Percentiles rank a stretch among this genome's conserved stretches.
Conservation (phyloP, 129 eudicot genomes). For the Cynara cardunculus region DNA sequence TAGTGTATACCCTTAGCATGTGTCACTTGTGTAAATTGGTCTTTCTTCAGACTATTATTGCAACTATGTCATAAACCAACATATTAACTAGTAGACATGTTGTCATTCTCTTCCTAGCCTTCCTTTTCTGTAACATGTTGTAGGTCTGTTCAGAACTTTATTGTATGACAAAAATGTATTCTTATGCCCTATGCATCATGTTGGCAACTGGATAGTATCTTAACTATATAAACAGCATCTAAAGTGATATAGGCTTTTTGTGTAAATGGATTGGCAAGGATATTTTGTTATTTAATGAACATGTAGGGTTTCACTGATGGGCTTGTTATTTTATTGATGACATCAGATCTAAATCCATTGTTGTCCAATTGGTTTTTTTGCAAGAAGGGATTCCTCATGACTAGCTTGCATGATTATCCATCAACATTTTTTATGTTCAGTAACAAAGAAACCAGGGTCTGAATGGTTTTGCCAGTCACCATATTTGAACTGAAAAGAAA, state of each 20-base stretch:
- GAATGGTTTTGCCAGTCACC: not conserved
- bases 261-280: not conserved
- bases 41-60: not conserved
- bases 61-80: not conserved
- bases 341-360: not conserved
- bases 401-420: not conserved
- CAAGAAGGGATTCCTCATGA: not conserved
- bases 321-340: not conserved
- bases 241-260: not conserved
- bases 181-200: not conserved
- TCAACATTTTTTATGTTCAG: not conserved
- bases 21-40: not conserved
- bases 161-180: not conserved
- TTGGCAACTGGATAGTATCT: not conserved
- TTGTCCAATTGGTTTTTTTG: not conserved
- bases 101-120: not conserved
- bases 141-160: not conserved
- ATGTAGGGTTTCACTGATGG: slow-evolving; percentile 4
- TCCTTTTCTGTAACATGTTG: not conserved
- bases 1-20: no score
- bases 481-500: not conserved
- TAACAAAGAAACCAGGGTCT: not conserved
- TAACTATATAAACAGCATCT: not conserved
- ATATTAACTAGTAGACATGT: not conserved
- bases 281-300: not conserved